Evolutionary conservation across 2,329 filamentous ascomycete genomes (phyloP), one percentile per base, ranked within the genome.

Genomic region (Plenodomus biglobosus): DNA sequence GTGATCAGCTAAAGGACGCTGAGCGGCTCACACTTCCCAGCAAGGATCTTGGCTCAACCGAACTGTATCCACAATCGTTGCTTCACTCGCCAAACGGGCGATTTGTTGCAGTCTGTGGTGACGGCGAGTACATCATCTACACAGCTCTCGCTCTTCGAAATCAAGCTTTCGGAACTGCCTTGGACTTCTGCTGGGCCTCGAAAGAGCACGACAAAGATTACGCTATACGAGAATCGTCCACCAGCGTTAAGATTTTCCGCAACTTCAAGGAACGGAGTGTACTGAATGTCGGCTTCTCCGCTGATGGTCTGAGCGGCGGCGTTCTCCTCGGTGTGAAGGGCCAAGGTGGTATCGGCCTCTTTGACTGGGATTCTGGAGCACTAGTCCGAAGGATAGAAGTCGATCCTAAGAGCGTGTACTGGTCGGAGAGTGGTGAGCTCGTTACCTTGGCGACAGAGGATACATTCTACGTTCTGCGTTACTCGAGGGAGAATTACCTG

Each of bases 191-290:
- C 10, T 99, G 94, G 94, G 92, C 88, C 0, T 90, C 89, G 38
- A 96, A 96, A 75, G 92, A 96, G 49, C 96, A 96, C 75, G 95
- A 90, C 76, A 97, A 96, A 72, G 94, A 99, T 72, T 97, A 95
- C 68, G 94, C 94, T 34, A 97, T 99, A 62, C 87, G 94, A 30
- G 94, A 99, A 75, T 96, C 92, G 3, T 77, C 88, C 21, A 96
- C 92, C 40, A 95, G 88, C 65, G 91, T 99, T 65, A 96, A 96
- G 79, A 85, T 97, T 30, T 97, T 94, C 81, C 92, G 94, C 75
- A 97, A 97, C 75, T 97, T 99, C 77, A 87, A 92, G 60, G 94
- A 97, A 73, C 92, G 95, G 75, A 90, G 89, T 48, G 90, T 91
- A 11, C 79, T 99, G 24, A 92, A 99, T 69, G 90, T 97, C 45